Evolutionary conservation across 108 stramenopile genomes (phyloP), one percentile per base, ranked within the genome.

Genomic region (Stephanodiscus minutulus): DNA sequence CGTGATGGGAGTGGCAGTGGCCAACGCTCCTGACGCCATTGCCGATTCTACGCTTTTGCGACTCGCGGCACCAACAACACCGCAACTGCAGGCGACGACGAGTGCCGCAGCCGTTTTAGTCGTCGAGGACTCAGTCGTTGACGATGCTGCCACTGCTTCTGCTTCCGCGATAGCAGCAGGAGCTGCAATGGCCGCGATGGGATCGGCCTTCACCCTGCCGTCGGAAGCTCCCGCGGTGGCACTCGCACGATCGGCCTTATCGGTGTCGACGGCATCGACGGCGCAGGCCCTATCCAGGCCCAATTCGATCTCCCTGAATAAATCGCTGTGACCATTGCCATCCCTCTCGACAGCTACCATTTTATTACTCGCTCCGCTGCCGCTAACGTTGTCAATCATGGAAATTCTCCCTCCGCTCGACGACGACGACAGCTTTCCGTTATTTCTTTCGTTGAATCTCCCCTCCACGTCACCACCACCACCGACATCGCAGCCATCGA

Each of bases 241-340:
- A 9, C 18, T 25, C 20, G 2, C 7, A 21, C 50, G 5, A 52
- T 18, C 50, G 6, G n/a, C 4, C 20, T 52, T 31, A 29, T 9
- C 11, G 53, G n/a, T 24, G 22, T 10, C 22, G 9, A 2, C 22
- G 3, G 21, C 53, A 20, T 1, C 24, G 21, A 24, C 53, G 31
- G 28, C 28, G 7, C 59, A 60, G 43, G 37, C 59, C 27, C 52
- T 58, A 53, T 80, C 72, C 56, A 80, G 52, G 11, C 72, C 79
- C 44, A 69, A 46, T 52, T 80, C 79, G 65, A 80, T 73, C 72
- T 73, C 72, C 44, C 69, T 55, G 24, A 72, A 73, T 22, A 80
- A 68, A 80, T 73, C 68, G 13, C 35, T 35, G 15, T n/a, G 31
- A 6, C 21, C 29, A 20, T 65, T 41, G n/a, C 53, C 54, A 8